Percentiles rank a stretch among this genome's conserved stretches.
These are phyloP conservation scores for Aureococcus anophagefferens DNA, from an alignment of 108 stramenopile genomes.

Conservation along the genomic window DNA sequence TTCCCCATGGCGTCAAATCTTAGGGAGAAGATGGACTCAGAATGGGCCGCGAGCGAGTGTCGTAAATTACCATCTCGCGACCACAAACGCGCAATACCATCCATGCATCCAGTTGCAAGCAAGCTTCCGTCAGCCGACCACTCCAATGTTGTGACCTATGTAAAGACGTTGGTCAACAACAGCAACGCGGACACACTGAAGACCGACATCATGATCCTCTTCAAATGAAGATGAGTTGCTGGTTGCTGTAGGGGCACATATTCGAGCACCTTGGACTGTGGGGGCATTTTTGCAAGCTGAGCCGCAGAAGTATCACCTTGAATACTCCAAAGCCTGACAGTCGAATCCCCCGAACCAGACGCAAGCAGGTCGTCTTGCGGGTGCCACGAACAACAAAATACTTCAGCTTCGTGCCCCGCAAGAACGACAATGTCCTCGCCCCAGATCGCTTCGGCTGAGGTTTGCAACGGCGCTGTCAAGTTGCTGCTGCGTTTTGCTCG, in stretches of 20 bases:
- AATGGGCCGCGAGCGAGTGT: neutral
- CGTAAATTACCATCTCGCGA: neutral
- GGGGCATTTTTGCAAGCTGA: too few relatives aligned
- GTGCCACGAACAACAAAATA: neutral
- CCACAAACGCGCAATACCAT: neutral
- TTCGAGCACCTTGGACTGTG: too few relatives aligned
- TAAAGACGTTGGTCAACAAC: too few relatives aligned
- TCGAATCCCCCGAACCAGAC: neutral
- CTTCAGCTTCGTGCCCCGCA: neutral
- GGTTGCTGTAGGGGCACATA: too few relatives aligned
- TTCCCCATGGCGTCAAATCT: neutral
- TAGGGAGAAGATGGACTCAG: neutral
- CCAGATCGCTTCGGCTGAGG: too few relatives aligned
- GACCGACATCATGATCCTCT: neutral
- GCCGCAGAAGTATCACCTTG: too few relatives aligned
- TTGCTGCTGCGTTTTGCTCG: too few relatives aligned
- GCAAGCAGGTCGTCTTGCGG: neutral
- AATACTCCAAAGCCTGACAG: neutral
- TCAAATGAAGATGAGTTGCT: too few relatives aligned
- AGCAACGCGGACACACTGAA: too few relatives aligned
- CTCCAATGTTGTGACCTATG: neutral
- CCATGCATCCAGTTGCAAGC: neutral
- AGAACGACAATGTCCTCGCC: neutral
- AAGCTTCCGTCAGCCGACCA: neutral
- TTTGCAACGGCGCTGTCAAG: too few relatives aligned